Percentiles rank a stretch among this genome's conserved stretches.
Evolutionary conservation across 2,329 filamentous ascomycete species (phyloP).

Genomic region (Salinomyces thailandicus): DNA sequence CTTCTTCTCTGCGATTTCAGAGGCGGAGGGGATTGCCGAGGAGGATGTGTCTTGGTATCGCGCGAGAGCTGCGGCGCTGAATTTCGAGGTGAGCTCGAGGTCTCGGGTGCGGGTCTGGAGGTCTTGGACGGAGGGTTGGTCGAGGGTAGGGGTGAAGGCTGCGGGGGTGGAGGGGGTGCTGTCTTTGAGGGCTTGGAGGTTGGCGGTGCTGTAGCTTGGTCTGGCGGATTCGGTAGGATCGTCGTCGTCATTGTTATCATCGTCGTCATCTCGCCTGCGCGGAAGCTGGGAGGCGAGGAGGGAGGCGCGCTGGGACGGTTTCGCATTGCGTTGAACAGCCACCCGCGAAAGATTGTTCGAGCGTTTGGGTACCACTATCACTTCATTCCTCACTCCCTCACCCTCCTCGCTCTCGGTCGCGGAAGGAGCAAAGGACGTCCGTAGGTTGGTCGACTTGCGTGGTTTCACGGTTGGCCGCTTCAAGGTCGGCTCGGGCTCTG

Average conservation of each 20-base stretch:
- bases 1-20: slow-evolving; percentile 85
- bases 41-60: slow-evolving; percentile 25
- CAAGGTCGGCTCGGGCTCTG: slow-evolving; percentile 43
- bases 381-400: slow-evolving; percentile 36
- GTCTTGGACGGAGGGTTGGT: slow-evolving; percentile 27
- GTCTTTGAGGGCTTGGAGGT: slow-evolving; percentile 72
- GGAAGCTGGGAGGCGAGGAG: slow-evolving; percentile 40
- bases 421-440: slow-evolving; percentile 64
- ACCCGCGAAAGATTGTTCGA: slow-evolving; percentile 52
- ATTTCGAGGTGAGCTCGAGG: slow-evolving; percentile 40
- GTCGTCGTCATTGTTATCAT: slow-evolving; percentile 46
- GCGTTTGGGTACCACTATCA: slow-evolving; percentile 53
- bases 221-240: too few relatives aligned
- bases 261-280: slow-evolving; percentile 40
- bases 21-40: slow-evolving; percentile 60
- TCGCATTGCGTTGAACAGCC: slow-evolving; percentile 57
- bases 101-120: slow-evolving; percentile 36
- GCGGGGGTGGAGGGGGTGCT: slow-evolving; percentile 77
- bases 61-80: slow-evolving; percentile 44
- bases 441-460: slow-evolving; percentile 63
- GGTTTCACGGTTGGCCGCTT: slow-evolving; percentile 44
- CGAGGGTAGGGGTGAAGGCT: slow-evolving; percentile 35
- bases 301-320: slow-evolving; percentile 43
- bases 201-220: slow-evolving; percentile 76
- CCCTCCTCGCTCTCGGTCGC: slow-evolving; percentile 45